Evolutionary conservation across 1,139 yeast species (phyloP).

Genomic region (Debaryomyces robertsiae): DNA sequence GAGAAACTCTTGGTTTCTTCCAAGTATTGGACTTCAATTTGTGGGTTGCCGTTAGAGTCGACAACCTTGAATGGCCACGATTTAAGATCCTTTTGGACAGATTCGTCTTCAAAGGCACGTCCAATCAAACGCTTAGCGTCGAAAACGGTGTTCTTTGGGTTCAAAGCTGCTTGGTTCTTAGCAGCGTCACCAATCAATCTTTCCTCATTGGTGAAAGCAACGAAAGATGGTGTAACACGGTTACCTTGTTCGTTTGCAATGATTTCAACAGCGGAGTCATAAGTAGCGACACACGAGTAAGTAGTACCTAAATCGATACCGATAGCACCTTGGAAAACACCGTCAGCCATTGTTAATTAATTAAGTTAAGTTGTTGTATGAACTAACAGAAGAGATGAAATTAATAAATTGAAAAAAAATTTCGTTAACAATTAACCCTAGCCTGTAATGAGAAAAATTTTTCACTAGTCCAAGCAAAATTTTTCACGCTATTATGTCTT

Average conservation of each 20-base stretch:
- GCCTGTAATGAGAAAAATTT: slow-evolving; percentile 7
- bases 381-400: slow-evolving; percentile 21
- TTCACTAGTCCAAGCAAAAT: slow-evolving; percentile 10
- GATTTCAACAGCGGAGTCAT: slow-evolving; percentile 86
- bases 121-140: slow-evolving; percentile 98
- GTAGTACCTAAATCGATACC: slow-evolving; percentile 99
- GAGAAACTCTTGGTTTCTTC: slow-evolving; percentile 93
- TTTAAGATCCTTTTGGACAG: slow-evolving; percentile 94
- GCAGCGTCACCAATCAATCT: slow-evolving; percentile 99
- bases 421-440: slow-evolving; percentile 9
- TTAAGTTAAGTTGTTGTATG: slow-evolving; percentile 15
- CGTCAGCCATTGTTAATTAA: slow-evolving; percentile 77
- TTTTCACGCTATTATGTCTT: slow-evolving; percentile 11
- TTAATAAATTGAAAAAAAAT: slow-evolving; percentile 10
- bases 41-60: slow-evolving; percentile 84
- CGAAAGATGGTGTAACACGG: slow-evolving; percentile 98
- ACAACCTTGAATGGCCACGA: slow-evolving; percentile 96
- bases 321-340: slow-evolving; percentile 99
- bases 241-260: slow-evolving; percentile 99
- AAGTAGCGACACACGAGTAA: slow-evolving; percentile 97
- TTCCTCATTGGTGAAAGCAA: slow-evolving; percentile 96
- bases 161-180: slow-evolving; percentile 97
- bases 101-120: slow-evolving; percentile 86
- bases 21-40: slow-evolving; percentile 90
- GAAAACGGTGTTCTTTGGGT: slow-evolving; percentile 95